Evolutionary conservation across 225 moss, liverwort and hornwort genomes (phyloP), one percentile per base, ranked within the genome.

Genomic region (Neckera pumila): DNA sequence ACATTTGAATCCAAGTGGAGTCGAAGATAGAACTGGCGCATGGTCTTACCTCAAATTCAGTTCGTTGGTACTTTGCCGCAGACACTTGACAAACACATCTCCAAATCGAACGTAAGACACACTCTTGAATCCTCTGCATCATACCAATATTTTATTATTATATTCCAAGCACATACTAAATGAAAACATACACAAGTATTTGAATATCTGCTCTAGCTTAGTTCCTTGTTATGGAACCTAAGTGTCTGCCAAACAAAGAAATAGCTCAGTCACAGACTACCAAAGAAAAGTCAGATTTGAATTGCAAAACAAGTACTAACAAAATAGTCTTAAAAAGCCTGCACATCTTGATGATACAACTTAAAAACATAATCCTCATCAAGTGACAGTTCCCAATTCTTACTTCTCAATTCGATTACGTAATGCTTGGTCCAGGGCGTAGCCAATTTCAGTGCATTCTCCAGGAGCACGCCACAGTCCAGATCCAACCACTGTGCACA

Each of bases 31-130:
- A 51, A 67, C 61, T 47, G 76, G 63, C 42, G 40, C 76, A 78
- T 58, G 30, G 31, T 43, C 87, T 87, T 87, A 94, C 90, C 94
- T 89, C 59, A 94, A 79, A 91, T 93, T 95, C 87, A 97, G 88
- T 77, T 99, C 99, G 81, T 92, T 94, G 81, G 86, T 89, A 92
- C 95, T 95, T 90, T 96, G 94, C 73, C 94, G 93, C 40, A 93
- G 88, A 90, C 99, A 94, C 88, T 96, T 99, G 38, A 99, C 97
- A 84, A 99, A 99, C 56, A 97, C 97, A 86, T 99, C 96, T 82
- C 99, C 99, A 93, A 96, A 99, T 69, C 99, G 95, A 84, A 97
- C 95, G 92, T 99, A 99, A 59, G 99, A 96, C 83, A 99, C 89
- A 84, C 92, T 93, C 90, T 92, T 95, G 80, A 99, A 93, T 77